phyloP scores from a whole-genome alignment of 805 yeast species.

The Pichia ethanolica region DNA sequence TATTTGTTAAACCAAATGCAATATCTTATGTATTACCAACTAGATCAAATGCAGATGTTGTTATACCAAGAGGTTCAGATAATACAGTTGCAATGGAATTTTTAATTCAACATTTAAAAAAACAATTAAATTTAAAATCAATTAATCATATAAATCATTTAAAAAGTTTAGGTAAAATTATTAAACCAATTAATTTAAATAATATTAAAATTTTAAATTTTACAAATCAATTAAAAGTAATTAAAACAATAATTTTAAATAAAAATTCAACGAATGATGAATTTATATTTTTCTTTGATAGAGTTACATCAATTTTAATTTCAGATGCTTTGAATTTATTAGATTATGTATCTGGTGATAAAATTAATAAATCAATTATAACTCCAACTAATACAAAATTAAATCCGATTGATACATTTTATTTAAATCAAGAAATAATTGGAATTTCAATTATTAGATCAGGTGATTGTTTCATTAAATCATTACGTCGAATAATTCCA shows the following conservation, averaged over 20 bases:
- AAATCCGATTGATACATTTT: constrained; percentile 18
- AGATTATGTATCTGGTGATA: constrained; percentile 27
- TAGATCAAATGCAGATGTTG: constrained; percentile 71
- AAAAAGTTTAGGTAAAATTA: constrained; percentile 43
- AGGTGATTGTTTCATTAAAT: constrained; percentile 85
- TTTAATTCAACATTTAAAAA: constrained; percentile 70
- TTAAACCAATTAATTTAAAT: constrained; percentile 25
- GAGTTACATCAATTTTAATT: constrained; percentile 67
- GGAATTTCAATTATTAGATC: constrained; percentile 82
- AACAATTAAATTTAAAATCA: constrained; percentile 61
- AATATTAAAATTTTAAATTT: constrained; percentile 34
- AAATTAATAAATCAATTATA: constrained; percentile 15
- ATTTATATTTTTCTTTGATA: constrained; percentile 78
- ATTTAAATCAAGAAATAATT: constrained; percentile 41
- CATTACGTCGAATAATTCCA: constrained; percentile 70
- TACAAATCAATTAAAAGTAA: constrained; percentile 63
- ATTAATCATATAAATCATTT: constrained; percentile 58
- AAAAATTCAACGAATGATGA: constrained; percentile 55
- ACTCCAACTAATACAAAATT: constrained; percentile 35
- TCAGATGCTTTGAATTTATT: constrained; percentile 59
- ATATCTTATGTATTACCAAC: constrained; percentile 69
- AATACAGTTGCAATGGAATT: constrained; percentile 72
- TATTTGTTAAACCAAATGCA: constrained; percentile 88
- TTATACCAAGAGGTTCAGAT: constrained; percentile 87
- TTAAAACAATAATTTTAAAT: constrained; percentile 63